These are phyloP conservation scores for Elaeis guineensis DNA, from an alignment of 176 grass and related monocot genomes.

Conservation along the genomic window DNA sequence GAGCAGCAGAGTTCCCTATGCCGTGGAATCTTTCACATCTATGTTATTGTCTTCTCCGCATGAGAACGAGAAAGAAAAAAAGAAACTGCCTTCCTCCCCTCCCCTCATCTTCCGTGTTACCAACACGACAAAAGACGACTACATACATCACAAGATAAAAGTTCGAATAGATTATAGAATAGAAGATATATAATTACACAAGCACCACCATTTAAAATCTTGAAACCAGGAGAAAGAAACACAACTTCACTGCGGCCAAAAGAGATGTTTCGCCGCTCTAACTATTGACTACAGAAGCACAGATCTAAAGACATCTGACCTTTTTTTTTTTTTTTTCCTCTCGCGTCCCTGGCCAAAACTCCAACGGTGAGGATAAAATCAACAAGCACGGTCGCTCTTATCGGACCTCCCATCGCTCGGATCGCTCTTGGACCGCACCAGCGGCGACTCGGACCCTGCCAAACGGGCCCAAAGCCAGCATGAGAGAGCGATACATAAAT, in stretches of 20 bases:
- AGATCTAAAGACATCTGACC: neutral
- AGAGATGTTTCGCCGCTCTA: neutral
- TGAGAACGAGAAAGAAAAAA: no score
- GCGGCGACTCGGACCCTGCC: constrained; percentile 51
- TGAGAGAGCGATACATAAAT: neutral
- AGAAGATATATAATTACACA: neutral
- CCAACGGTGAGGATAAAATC: no score
- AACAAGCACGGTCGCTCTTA: neutral
- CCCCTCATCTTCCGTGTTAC: no score
- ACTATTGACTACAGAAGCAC: neutral
- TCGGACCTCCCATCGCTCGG: constrained; percentile 23
- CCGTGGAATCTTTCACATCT: no score
- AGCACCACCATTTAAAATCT: neutral
- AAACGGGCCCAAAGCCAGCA: neutral
- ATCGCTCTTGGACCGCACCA: constrained; percentile 48
- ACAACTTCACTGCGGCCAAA: neutral
- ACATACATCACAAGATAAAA: no score
- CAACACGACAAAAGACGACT: no score
- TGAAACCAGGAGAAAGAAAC: neutral
- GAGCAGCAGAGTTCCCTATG: no score
- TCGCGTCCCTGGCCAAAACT: no score
- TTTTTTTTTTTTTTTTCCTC: no score
- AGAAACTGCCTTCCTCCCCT: no score
- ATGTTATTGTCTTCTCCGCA: no score
- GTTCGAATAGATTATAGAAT: neutral